phyloP scores from a whole-genome alignment of 768 basidiomycete species.

The Collybia mongolica region DNA sequence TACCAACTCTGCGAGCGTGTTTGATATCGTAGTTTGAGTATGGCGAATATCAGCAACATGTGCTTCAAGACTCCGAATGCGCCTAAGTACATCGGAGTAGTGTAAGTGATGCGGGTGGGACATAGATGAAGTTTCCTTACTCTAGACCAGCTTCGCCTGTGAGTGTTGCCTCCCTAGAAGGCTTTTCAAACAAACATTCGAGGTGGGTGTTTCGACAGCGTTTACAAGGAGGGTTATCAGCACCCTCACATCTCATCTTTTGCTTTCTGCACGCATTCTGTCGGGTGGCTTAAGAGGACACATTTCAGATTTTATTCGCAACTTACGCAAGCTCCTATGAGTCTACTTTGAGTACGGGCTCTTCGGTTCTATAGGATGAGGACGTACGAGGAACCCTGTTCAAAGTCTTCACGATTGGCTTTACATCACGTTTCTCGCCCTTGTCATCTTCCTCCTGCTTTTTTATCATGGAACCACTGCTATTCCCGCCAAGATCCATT shows the following conservation, averaged over 20 bases:
- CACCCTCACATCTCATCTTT: slow-evolving; percentile 97
- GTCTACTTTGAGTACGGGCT: slow-evolving; percentile 14
- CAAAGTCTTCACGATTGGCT: slow-evolving; percentile 73
- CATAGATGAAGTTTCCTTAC: slow-evolving; percentile 44
- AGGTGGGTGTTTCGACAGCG: slow-evolving; percentile 88
- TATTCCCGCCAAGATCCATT: slow-evolving; percentile 32
- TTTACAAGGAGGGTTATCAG: slow-evolving; percentile 95
- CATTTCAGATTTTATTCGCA: neutral
- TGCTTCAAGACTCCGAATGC: slow-evolving; percentile 84
- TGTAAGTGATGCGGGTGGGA: slow-evolving; percentile 14
- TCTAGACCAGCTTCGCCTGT: slow-evolving; percentile 89
- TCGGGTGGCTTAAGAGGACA: slow-evolving; percentile 10
- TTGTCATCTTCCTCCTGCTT: slow-evolving; percentile 64
- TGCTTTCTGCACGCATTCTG: slow-evolving; percentile 95
- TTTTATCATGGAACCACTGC: slow-evolving; percentile 39
- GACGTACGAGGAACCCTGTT: slow-evolving; percentile 85
- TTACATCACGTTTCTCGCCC: slow-evolving; percentile 62
- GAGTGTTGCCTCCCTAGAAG: slow-evolving; percentile 80
- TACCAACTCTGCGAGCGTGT: slow-evolving; percentile 77
- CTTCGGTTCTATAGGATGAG: slow-evolving; percentile 17
- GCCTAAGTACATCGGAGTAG: slow-evolving; percentile 43
- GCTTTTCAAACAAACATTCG: slow-evolving; percentile 95
- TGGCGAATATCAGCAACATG: slow-evolving; percentile 84
- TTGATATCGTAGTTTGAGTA: slow-evolving; percentile 74
- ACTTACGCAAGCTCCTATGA: slow-evolving; percentile 78